Percentiles rank a stretch among this genome's conserved stretches.
phyloP scores from a whole-genome alignment of 106 monocot species.

The Posidonia australis region DNA sequence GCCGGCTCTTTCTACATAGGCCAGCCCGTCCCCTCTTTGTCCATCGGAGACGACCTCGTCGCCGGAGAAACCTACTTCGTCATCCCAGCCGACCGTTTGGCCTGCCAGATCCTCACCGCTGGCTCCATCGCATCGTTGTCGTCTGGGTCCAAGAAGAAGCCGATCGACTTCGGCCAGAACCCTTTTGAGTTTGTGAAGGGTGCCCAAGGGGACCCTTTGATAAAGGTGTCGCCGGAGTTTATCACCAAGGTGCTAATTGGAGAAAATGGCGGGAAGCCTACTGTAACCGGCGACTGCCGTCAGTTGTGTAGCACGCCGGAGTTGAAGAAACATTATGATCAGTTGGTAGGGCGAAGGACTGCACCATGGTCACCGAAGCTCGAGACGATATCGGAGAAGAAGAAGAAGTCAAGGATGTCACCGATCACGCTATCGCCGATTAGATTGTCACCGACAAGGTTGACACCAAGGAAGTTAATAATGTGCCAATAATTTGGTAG shows the following conservation, averaged over 20 bases:
- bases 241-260: slow-evolving; percentile 15
- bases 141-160: slow-evolving; percentile 1
- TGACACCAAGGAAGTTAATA: too few species aligned
- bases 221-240: slow-evolving; percentile 50
- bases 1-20: slow-evolving; percentile 76
- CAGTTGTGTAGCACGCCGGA: slow-evolving; percentile 64
- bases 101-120: slow-evolving; percentile 21
- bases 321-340: slow-evolving; percentile 66
- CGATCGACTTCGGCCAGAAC: slow-evolving; percentile 5
- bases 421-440: slow-evolving; percentile 7
- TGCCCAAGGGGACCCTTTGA: slow-evolving; percentile 25
- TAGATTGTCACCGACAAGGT: too few species aligned
- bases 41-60: slow-evolving; percentile 36
- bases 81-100: slow-evolving; percentile 42
- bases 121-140: slow-evolving; percentile 23
- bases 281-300: background rate
- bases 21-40: slow-evolving; percentile 34
- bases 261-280: background rate
- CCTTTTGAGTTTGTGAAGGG: slow-evolving; percentile 50
- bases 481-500: too few species aligned
- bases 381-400: slow-evolving; percentile 66
- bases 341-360: slow-evolving; percentile 47
- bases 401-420: slow-evolving; percentile 12
- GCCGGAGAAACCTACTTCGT: slow-evolving; percentile 60
- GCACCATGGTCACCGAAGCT: slow-evolving; percentile 58